Base-by-base conservation (phyloP, 1,284 basidiomycete genomes). In the Cutaneotrichosporon sp. region DNA sequence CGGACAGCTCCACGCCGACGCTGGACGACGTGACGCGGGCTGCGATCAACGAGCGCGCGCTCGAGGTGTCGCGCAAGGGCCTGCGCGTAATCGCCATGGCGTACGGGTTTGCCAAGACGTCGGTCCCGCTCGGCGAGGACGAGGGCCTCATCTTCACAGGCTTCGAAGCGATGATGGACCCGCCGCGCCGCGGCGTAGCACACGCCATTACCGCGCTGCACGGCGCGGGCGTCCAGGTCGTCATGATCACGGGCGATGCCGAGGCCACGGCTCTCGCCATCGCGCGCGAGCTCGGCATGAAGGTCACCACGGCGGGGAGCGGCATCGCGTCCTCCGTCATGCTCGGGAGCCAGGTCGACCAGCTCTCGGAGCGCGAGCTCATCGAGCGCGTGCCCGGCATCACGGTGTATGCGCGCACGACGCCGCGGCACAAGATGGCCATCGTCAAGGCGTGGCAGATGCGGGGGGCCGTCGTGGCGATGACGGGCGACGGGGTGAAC, bases 401-500 rank as follows among this genome's bases (percentile, higher is more conserved):
- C 14, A 87, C 84, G 47, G 90, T 97, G 33, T 98, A 94, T 78
- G 92, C 94, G 45, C 78, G 93, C 62, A 96, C 92, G 65, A 96
- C 92, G 41, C 93, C 93, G 51, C 82, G 88, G 67, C 94, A 97
- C 75, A 97, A 97, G 78, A 94, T 97, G 91, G 83, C 86, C 43
- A 97, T 97, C 67, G 86, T 97, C 32, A 85, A 88, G 69, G 93
- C 92, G 22, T 90, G 90, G 73, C 92, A 97, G 77, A 76, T 84
- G 57, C 79, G 87, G 44, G 92, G 93, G 0, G 84, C 83, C 4
- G 84, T 97, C 2, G 93, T 97, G 0, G 94, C 91, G 11, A 97
- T 97, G 94, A 97, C 93, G 2, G 93, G 93, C 17, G 93, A 97
- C 71, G 93, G 93, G 67, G 94, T 98, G 11, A 97, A 98, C 70